Base-by-base conservation (phyloP, 768 basidiomycete genomes). In the Brasilioporus rufonigricans region DNA sequence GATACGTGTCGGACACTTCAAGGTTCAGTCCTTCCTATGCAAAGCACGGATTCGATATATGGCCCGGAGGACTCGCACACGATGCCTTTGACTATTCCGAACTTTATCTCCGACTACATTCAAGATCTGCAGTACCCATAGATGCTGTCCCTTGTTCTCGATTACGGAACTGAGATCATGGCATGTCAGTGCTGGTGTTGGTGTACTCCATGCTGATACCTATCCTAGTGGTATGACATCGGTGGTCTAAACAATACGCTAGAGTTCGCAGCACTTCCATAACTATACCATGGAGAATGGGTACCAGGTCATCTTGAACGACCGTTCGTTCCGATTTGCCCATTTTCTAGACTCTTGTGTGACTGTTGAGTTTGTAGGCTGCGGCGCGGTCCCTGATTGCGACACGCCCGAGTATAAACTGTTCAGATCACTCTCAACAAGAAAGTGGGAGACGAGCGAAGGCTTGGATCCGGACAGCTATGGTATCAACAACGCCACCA, bases 11-110 rank as follows among this genome's bases (percentile, higher is more conserved):
- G 38, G 14, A 33, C 36, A 13, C 10, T 32, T 29, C 32, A 27
- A 80, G 81, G 81, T 83, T 77, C 57, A 81, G 76, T 55, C 84
- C 84, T 6, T 74, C 80, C 49, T 83, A 62, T 46, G 77, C 73
- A 8, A 66, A 66, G 38, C 81, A 83, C 48, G 83, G 84, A 3
- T 81, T 78, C 40, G 68, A 61, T 2, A 4, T 12, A 19, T 83
- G 76, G 76, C 84, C 83, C 0, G 84, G 83, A 19, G 77, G 77
- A 5, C 71, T 82, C 10, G 79, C 82, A 5, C 77, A 74, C 53
- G 78, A 84, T 52, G 70, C 80, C 0, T 83, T 75, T 63, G 75
- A 82, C 47, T 36, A 59, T 6, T 75, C 74, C 0, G 62, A 75
- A 48, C 46, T 80, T 18, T 18, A 81, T 82, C 27, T 61, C 67